Evolutionary conservation across 805 yeast species (phyloP).

Genomic region (Candida saitoana): DNA sequence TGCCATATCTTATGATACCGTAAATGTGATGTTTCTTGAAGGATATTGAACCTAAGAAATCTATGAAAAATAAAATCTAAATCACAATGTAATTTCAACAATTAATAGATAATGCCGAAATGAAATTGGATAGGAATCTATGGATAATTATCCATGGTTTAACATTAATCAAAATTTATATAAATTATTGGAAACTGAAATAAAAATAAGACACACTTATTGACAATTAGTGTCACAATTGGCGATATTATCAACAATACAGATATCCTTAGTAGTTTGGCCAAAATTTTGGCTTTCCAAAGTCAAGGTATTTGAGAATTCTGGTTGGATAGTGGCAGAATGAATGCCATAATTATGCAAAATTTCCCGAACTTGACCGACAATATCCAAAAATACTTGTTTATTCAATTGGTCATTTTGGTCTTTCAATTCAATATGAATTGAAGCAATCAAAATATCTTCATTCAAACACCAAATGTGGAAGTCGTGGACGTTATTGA

Average conservation of each 20-base stretch:
- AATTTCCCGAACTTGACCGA: slow-evolving; percentile 69
- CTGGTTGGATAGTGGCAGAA: slow-evolving; percentile 95
- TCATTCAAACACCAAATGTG: slow-evolving; percentile 96
- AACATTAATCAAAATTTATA: too few species aligned
- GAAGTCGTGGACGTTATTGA: slow-evolving; percentile 86
- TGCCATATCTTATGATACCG: too few species aligned
- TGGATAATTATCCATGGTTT: too few species aligned
- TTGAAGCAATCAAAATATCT: slow-evolving; percentile 77
- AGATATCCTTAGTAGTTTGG: slow-evolving; percentile 23
- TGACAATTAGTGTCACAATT: slow-evolving; percentile 28
- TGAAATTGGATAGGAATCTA: too few species aligned
- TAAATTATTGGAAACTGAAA: too few species aligned
- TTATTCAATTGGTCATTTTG: slow-evolving; percentile 48
- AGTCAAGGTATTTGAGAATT: slow-evolving; percentile 43
- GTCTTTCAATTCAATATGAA: slow-evolving; percentile 70
- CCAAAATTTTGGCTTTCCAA: slow-evolving; percentile 23
- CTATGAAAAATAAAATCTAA: too few species aligned
- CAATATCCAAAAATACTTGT: slow-evolving; percentile 55
- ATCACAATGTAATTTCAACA: too few species aligned
- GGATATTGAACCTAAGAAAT: too few species aligned
- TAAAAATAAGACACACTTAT: too few species aligned
- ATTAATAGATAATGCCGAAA: too few species aligned
- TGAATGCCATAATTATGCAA: slow-evolving; percentile 84
- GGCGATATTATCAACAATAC: slow-evolving; percentile 28
- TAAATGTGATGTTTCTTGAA: too few species aligned